A percentile compares a stretch with the other conserved stretches of the same genome.
Evolutionary conservation across 768 basidiomycete genomes (phyloP).

Genomic region (Agrocybe praecox): DNA sequence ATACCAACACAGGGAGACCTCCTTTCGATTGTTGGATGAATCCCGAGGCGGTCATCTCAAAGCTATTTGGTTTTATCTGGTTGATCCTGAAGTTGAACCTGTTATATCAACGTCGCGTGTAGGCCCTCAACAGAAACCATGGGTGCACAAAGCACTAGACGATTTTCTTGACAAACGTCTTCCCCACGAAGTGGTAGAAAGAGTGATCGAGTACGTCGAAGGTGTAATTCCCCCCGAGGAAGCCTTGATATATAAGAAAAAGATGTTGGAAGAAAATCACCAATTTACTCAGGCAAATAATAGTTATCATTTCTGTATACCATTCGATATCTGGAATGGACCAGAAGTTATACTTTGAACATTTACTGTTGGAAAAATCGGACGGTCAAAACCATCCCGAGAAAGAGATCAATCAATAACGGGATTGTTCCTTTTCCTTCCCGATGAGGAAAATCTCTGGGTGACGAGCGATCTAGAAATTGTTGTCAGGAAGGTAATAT

Average conservation of each 20-base stretch:
- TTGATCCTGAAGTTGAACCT: conserved; percentile 44
- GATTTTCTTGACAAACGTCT: conserved; percentile 35
- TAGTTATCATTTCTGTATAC: conserved; percentile 49
- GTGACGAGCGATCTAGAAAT: conserved; percentile 24
- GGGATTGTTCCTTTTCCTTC: conserved; percentile 11
- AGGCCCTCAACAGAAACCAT: conserved; percentile 51
- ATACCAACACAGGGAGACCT: conserved; percentile 48
- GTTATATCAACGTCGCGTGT: conserved; percentile 46
- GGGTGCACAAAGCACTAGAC: conserved; percentile 41
- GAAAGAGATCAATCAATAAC: background rate
- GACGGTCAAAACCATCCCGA: background rate
- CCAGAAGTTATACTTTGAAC: conserved; percentile 19
- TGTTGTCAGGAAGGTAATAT: background rate
- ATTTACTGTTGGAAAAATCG: background rate
- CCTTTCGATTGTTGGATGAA: conserved; percentile 42
- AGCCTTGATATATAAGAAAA: conserved; percentile 31
- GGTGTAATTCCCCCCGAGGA: conserved; percentile 41
- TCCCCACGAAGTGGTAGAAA: conserved; percentile 46
- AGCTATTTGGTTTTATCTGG: conserved; percentile 48
- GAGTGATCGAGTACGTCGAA: conserved; percentile 38
- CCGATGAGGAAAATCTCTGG: conserved; percentile 23
- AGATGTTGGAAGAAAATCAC: conserved; percentile 33
- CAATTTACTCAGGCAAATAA: conserved; percentile 42
- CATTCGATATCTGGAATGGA: conserved; percentile 50
- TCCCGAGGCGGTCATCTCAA: conserved; percentile 43